Evolutionary conservation across 116 monocot species (phyloP).

Genomic region (Phalaenopsis hybrid): DNA sequence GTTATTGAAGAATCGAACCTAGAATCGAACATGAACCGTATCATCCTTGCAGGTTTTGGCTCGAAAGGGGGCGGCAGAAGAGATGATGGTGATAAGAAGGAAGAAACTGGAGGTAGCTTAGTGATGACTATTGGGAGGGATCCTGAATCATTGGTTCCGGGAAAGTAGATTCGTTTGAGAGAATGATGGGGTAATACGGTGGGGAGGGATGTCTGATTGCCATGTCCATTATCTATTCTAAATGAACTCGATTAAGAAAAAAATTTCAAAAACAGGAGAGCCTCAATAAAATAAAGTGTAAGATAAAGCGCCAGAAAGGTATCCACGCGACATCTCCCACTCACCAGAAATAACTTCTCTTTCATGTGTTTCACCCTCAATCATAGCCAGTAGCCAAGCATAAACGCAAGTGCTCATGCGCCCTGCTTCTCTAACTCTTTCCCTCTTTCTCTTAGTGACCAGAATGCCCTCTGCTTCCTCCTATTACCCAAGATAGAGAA

Average conservation of each 20-base stretch:
- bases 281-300: constrained; percentile 1
- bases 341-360: constrained; percentile 10
- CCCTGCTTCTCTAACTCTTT: background rate
- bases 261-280: background rate
- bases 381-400: constrained; percentile 20
- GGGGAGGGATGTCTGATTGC: constrained; percentile 19
- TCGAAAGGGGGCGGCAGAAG: background rate
- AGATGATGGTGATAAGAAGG: constrained; percentile 8
- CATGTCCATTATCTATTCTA: constrained; percentile 22
- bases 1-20: constrained; percentile 7
- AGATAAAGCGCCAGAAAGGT: constrained; percentile 18
- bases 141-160: constrained; percentile 31
- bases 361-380: constrained; percentile 13
- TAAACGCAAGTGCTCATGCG: constrained; percentile 33
- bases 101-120: background rate
- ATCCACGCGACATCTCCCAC: constrained; percentile 16
- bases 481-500: background rate
- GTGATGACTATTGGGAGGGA: constrained; percentile 12
- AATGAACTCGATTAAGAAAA: constrained; percentile 1
- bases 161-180: constrained; percentile 38
- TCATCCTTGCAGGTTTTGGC: background rate
- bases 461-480: constrained; percentile 10
- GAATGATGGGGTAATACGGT: constrained; percentile 29
- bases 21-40: constrained; percentile 16
- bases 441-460: background rate